These are phyloP conservation scores for Cladosporium halotolerans DNA, from an alignment of 2,329 filamentous ascomycete genomes.

Conservation along the genomic window DNA sequence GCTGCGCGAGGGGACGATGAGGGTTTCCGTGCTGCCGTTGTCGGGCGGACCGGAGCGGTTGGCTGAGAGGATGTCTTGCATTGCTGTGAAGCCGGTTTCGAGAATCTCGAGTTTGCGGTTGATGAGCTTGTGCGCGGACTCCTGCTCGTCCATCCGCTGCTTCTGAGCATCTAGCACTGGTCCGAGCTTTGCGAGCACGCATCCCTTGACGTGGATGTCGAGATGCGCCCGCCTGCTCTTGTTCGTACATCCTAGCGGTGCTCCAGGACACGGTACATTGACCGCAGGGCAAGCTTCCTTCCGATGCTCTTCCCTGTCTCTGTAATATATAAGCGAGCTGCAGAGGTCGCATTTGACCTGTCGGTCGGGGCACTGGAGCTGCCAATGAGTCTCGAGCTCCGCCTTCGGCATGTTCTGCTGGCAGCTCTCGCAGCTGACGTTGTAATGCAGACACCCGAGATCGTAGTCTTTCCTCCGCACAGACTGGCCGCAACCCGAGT, in stretches of 20 bases:
- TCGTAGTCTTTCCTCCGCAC: conserved; percentile 51
- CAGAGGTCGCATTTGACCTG: conserved; percentile 40
- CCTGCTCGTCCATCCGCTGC: conserved; percentile 38
- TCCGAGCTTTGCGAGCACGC: conserved; percentile 42
- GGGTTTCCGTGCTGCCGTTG: conserved; percentile 16
- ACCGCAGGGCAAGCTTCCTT: conserved; percentile 37
- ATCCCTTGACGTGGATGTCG: conserved; percentile 35
- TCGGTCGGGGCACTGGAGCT: conserved; percentile 44
- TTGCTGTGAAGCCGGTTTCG: conserved; percentile 38
- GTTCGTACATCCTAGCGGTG: conserved; percentile 38
- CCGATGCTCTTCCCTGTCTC: conserved; percentile 37
- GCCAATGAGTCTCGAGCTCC: conserved; percentile 42
- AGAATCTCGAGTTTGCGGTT: conserved; percentile 40
- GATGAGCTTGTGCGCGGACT: conserved; percentile 37
- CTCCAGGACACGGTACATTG: conserved; percentile 38
- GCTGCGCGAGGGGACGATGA: background rate
- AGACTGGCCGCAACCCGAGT: conserved; percentile 43
- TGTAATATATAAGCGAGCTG: conserved; percentile 34
- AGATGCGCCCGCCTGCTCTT: conserved; percentile 34
- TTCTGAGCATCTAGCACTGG: conserved; percentile 40
- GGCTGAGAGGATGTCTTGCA: conserved; percentile 36
- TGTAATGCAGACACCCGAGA: conserved; percentile 49
- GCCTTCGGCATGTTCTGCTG: conserved; percentile 48
- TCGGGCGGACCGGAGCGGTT: conserved; percentile 5
- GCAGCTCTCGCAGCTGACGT: conserved; percentile 48